Evolutionary conservation across 257 asterid species (phyloP).

Genomic region (Solanum medicagineum): DNA sequence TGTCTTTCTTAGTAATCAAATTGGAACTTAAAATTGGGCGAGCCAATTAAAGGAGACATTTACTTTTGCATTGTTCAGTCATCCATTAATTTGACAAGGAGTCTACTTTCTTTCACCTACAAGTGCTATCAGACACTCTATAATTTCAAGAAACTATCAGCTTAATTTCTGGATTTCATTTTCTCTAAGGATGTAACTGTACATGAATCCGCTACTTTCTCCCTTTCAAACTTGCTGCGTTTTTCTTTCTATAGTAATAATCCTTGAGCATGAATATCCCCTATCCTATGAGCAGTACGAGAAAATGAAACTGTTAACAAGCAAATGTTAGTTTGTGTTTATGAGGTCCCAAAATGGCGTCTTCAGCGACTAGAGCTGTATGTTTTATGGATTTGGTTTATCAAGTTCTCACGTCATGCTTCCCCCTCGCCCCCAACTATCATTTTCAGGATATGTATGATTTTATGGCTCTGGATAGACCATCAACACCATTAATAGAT

Average conservation of each 20-base stretch:
- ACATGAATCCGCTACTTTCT: not conserved
- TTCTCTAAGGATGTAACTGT: not conserved
- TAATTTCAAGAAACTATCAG: not conserved
- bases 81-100: not conserved
- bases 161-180: not conserved
- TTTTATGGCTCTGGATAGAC: conserved; percentile 94
- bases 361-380: not conserved
- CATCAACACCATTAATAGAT: conserved; percentile 79
- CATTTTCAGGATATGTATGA: conserved; percentile 91
- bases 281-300: not conserved
- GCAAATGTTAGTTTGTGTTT: not conserved
- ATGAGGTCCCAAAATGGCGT: not conserved
- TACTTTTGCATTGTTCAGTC: not conserved
- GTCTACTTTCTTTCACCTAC: not conserved
- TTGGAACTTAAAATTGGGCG: not conserved
- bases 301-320: not conserved
- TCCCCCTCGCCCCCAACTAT: not conserved
- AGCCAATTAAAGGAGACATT: not conserved
- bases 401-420: not conserved
- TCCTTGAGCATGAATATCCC: not conserved
- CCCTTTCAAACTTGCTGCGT: not conserved
- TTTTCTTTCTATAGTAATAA: not conserved
- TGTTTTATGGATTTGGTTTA: not conserved
- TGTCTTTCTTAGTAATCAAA: not conserved
- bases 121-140: not conserved